Evolutionary conservation across 495 filamentous ascomycete genomes (phyloP), one percentile per base, ranked within the genome.

Genomic region (Corynascus novoguineensis): DNA sequence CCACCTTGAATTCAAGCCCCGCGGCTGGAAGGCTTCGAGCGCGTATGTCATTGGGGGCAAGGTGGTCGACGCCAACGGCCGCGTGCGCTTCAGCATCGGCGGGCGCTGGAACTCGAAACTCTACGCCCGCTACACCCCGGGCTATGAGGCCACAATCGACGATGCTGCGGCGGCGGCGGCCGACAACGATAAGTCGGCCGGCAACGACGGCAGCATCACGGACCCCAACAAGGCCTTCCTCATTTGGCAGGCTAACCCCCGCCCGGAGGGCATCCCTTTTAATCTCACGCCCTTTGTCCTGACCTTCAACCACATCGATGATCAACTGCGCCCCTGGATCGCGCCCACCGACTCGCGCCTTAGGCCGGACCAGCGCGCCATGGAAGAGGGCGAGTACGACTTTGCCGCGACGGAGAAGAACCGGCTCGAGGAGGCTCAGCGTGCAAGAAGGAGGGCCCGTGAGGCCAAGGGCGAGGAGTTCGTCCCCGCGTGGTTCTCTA

Each of bases 71-170:
- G 71, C 78, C 19, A 75, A 82, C 34, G 89, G 90, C 7, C 81
- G 82, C 35, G 85, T 90, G 8, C 83, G 86, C 56, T 91, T 92
- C 85, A 89, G 83, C 64, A 82, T 98, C 47, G 93, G 92, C 21
- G 93, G 93, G 14, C 85, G 90, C 34, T 98, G 93, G 93, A 97
- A 97, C 70, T 92, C 96, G 65, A 93, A 92, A 70, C 86, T 98
- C 59, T 98, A 95, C 71, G 95, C 93, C 10, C 88, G 95, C 31
- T 79, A 91, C 50, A 95, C 91, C 0, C 91, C 92, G 1, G 95
- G 92, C 25, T 96, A 87, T 68, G 90, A 97, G 63, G 87, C 83
- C 6, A 71, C 80, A 1, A 74, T 78, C 5, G 81, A 89, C 37
- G 84, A 87, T 42, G 75, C 81, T 14, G 32, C 47, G 2, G 71